Percentiles rank a stretch among this genome's conserved stretches.
phyloP scores from a whole-genome alignment of 2,329 filamentous ascomycete species.

The Trematosphaeria pertusa region DNA sequence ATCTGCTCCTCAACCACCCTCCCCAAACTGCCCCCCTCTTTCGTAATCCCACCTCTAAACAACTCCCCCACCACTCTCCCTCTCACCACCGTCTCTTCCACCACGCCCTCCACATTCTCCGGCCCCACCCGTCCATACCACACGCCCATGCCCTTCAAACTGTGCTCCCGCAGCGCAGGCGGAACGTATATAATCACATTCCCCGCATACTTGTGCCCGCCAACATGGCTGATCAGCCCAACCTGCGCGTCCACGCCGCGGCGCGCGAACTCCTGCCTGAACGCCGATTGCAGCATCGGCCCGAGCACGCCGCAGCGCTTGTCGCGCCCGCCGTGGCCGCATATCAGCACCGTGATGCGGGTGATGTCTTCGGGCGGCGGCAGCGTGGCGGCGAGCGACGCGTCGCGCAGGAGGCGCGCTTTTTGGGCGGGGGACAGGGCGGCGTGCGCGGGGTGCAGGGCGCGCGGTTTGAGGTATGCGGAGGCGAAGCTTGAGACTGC shows the following conservation, averaged over 20 bases:
- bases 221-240: constrained; percentile 78
- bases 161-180: constrained; percentile 57
- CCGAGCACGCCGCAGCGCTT: constrained; percentile 81
- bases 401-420: constrained; percentile 53
- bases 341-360: constrained; percentile 71
- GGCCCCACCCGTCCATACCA: constrained; percentile 85
- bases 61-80: constrained; percentile 74
- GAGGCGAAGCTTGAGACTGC: constrained; percentile 64
- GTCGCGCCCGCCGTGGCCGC: constrained; percentile 85
- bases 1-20: constrained; percentile 40
- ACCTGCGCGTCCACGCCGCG: constrained; percentile 65
- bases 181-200: constrained; percentile 85
- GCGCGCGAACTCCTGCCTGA: constrained; percentile 64
- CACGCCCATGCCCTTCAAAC: constrained; percentile 73
- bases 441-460: constrained; percentile 68
- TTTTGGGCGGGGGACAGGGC: constrained; percentile 61
- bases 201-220: constrained; percentile 84
- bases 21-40: constrained; percentile 33
- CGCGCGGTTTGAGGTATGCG: constrained; percentile 69
- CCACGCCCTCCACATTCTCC: constrained; percentile 76
- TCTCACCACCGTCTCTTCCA: constrained; percentile 71
- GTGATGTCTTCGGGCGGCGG: constrained; percentile 58
- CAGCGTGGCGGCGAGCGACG: constrained; percentile 56
- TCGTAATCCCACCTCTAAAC: constrained; percentile 71
- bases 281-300: constrained; percentile 74